Base-by-base conservation (phyloP, 495 filamentous ascomycete genomes). In the Monascus purpureus region DNA sequence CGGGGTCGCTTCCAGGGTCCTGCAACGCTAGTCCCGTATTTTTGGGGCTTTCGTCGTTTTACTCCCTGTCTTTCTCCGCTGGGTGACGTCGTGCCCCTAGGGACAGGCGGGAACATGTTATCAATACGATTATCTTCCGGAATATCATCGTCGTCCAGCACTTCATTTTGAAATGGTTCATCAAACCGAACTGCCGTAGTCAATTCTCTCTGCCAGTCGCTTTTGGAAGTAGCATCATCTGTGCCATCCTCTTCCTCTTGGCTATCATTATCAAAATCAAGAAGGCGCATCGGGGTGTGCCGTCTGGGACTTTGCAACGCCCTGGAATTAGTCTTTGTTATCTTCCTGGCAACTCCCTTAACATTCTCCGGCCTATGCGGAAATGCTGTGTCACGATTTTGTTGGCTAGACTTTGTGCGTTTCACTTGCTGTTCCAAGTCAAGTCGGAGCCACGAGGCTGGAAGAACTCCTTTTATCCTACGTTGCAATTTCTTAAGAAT, bases 381-480 rank as follows among this genome's bases (percentile, higher is more conserved):
- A 17, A 40, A 26, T 6, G 29, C 26, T 28, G 30, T 33, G 24
- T 55, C 47, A 6, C 38, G 40, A 17, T 45, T 40, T 17, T 29
- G 36, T 25, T 53, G 50, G 1, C 30, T 25, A 13, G 39, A 39
- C 25, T 37, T 50, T 32, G 39, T 13, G 37, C 57, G 40, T 50
- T 62, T 45, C 35, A 57, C 53, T 9, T 55, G 46, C 22, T 65
- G 43, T 44, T 64, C 41, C 36, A 55, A 49, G 43, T 93, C 76
- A 24, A 96, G 60, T 40, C 80, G 72, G 27, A 92, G 65, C 78
- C 80, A 93, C 2, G 88, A 95, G 4, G 88, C 88, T 22, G 88
- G 87, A 26, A 96, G 67, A 11, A 94, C 85, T 22, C 87, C 87
- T 33, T 74, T 75, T 27, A 88, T 88, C 36, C 57, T 73, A 27